Percentiles rank a stretch among this genome's conserved stretches.
Evolutionary conservation across 2,329 filamentous ascomycete genomes (phyloP).

Genomic region (Colletotrichum sp.): DNA sequence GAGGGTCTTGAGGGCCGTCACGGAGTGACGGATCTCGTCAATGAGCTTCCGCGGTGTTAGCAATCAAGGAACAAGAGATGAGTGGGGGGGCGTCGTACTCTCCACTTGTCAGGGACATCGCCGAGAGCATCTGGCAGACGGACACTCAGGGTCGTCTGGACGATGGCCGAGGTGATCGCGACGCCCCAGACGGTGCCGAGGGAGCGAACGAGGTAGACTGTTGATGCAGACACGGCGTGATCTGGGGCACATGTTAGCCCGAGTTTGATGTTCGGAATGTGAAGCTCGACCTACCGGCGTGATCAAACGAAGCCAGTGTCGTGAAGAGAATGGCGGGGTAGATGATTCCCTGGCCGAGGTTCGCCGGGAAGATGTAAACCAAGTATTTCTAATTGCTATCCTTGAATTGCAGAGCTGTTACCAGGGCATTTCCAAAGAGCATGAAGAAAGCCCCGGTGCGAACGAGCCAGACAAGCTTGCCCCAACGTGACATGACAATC

Average conservation of each 20-base stretch:
- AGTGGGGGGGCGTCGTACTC: constrained; percentile 46
- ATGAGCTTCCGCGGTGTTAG: constrained; percentile 53
- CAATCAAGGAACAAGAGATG: neutral
- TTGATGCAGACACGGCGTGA: constrained; percentile 66
- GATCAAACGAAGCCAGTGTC: constrained; percentile 65
- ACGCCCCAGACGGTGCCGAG: constrained; percentile 69
- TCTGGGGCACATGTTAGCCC: constrained; percentile 40
- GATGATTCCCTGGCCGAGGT: constrained; percentile 63
- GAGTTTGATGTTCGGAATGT: neutral
- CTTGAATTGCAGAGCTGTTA: constrained; percentile 51
- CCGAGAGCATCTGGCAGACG: constrained; percentile 57
- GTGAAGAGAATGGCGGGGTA: constrained; percentile 66
- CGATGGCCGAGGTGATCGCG: constrained; percentile 63
- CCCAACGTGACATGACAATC: constrained; percentile 61
- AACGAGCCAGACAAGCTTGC: constrained; percentile 55
- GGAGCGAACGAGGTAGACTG: constrained; percentile 67
- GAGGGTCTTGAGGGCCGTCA: constrained; percentile 57
- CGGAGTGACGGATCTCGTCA: constrained; percentile 65
- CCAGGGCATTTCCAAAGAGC: constrained; percentile 56
- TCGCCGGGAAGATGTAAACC: constrained; percentile 61
- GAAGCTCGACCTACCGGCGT: constrained; percentile 50
- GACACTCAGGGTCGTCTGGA: constrained; percentile 64
- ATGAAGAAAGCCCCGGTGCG: constrained; percentile 55
- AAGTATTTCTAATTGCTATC: constrained; percentile 60
- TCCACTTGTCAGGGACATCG: constrained; percentile 61